Evolutionary conservation across 352 stramenopile species (phyloP).

Genomic region (Globisporangium alternatum): DNA sequence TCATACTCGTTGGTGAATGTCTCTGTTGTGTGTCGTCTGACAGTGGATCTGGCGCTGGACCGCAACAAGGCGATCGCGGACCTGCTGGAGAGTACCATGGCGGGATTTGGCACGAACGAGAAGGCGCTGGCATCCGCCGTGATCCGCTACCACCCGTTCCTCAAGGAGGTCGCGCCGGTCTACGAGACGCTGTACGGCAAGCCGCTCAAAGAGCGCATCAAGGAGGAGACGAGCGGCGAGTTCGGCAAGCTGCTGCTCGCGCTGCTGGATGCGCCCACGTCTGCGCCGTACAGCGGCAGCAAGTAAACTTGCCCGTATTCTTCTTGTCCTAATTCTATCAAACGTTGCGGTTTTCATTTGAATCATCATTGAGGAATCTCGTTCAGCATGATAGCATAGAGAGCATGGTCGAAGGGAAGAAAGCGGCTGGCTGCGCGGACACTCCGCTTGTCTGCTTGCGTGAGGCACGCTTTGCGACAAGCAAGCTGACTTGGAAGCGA

Average conservation of each 20-base stretch:
- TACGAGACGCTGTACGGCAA: slow-evolving; percentile 64
- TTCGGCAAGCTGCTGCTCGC: slow-evolving; percentile 64
- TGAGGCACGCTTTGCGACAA: neutral
- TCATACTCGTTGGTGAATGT: neutral
- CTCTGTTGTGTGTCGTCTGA: slow-evolving; percentile 2
- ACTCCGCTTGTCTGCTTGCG: neutral
- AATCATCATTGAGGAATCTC: no score
- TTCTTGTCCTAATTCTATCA: neutral
- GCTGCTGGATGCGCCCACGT: slow-evolving; percentile 41
- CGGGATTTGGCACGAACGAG: slow-evolving; percentile 66
- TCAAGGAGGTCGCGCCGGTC: slow-evolving; percentile 41
- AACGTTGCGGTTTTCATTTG: neutral
- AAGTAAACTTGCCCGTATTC: neutral
- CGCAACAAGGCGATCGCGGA: slow-evolving; percentile 60
- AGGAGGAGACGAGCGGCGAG: slow-evolving; percentile 48
- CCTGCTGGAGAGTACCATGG: slow-evolving; percentile 63
- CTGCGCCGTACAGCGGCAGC: slow-evolving; percentile 2
- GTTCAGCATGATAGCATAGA: neutral
- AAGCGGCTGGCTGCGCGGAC: neutral
- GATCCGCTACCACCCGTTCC: slow-evolving; percentile 68
- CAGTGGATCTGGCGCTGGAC: slow-evolving; percentile 53
- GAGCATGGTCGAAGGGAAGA: neutral
- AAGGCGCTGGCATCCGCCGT: slow-evolving; percentile 54
- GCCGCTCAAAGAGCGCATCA: slow-evolving; percentile 55
- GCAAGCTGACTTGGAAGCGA: neutral